These are phyloP conservation scores for Saposhnikovia divaricata DNA, from an alignment of 129 eudicot genomes.

Conservation along the genomic window DNA sequence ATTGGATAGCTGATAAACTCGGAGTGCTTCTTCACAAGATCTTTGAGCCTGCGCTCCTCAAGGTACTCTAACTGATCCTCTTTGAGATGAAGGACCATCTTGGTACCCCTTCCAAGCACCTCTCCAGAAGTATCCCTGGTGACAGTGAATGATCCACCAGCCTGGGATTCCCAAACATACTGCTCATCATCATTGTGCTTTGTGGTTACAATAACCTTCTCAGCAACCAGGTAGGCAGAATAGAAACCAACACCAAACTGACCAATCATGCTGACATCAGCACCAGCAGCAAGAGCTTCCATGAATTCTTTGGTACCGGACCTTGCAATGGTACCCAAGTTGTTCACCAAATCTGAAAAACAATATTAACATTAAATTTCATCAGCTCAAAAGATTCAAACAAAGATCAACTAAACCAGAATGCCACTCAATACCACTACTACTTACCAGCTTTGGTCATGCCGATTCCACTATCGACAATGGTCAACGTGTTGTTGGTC, in stretches of 20 bases:
- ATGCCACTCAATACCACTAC: neutral
- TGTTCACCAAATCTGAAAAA: conserved; percentile 75
- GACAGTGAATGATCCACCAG: conserved; percentile 82
- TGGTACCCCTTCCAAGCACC: conserved; percentile 69
- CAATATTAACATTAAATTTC: neutral
- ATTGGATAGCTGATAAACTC: conserved; percentile 90
- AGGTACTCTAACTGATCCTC: conserved; percentile 85
- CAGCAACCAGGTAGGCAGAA: conserved; percentile 85
- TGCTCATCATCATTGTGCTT: conserved; percentile 90
- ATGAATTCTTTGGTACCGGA: conserved; percentile 88
- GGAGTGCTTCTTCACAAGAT: conserved; percentile 72
- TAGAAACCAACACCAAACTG: conserved; percentile 95
- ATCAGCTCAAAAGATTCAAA: neutral
- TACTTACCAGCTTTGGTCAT: conserved; percentile 95
- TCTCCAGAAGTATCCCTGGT: conserved; percentile 79
- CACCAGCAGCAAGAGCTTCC: conserved; percentile 91
- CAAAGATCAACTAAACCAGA: too few relatives aligned
- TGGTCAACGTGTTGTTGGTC: conserved; percentile 59
- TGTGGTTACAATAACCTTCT: conserved; percentile 69
- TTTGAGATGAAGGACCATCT: conserved; percentile 51
- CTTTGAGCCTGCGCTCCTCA: conserved; percentile 77
- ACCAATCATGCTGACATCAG: conserved; percentile 93
- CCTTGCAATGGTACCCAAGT: conserved; percentile 81
- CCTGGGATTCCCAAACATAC: conserved; percentile 84
- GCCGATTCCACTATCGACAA: conserved; percentile 87